Evolutionary conservation across 179 eudicot genomes (phyloP).

Genomic region (Amaranthus tricolor): DNA sequence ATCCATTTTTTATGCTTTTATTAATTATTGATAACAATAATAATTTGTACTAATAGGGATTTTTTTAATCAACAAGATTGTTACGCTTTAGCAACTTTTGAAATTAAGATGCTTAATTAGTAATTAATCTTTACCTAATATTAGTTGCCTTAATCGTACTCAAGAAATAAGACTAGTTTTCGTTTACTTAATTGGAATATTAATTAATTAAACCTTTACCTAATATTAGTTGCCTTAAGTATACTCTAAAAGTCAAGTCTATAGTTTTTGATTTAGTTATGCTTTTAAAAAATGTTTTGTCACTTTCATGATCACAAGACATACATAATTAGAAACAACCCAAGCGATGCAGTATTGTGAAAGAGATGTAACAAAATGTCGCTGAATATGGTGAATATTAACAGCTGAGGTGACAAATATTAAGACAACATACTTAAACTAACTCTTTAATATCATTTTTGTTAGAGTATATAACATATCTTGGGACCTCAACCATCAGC

Average conservation of each 20-base stretch:
- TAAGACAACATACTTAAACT: neutral
- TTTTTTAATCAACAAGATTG: neutral
- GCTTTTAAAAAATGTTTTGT: too few species aligned
- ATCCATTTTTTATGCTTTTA: neutral
- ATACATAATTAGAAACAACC: too few species aligned
- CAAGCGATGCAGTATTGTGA: neutral
- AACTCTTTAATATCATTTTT: too few species aligned
- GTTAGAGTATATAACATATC: too few species aligned
- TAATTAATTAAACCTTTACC: too few species aligned
- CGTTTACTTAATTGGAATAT: neutral
- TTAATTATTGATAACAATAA: too few species aligned
- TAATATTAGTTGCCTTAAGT: too few species aligned
- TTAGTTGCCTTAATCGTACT: neutral
- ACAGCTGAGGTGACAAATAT: neutral
- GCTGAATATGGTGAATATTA: too few species aligned
- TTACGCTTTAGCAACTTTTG: slow-evolving; percentile 1
- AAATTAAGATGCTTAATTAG: neutral
- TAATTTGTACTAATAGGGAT: neutral
- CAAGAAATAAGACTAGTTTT: neutral
- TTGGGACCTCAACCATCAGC: too few species aligned
- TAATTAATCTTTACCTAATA: neutral
- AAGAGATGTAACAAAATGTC: neutral
- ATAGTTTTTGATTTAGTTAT: too few species aligned
- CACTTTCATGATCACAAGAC: too few species aligned
- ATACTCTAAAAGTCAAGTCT: too few species aligned